Base-by-base conservation (phyloP, 306 rosid species). In the Rubus idaeus region DNA sequence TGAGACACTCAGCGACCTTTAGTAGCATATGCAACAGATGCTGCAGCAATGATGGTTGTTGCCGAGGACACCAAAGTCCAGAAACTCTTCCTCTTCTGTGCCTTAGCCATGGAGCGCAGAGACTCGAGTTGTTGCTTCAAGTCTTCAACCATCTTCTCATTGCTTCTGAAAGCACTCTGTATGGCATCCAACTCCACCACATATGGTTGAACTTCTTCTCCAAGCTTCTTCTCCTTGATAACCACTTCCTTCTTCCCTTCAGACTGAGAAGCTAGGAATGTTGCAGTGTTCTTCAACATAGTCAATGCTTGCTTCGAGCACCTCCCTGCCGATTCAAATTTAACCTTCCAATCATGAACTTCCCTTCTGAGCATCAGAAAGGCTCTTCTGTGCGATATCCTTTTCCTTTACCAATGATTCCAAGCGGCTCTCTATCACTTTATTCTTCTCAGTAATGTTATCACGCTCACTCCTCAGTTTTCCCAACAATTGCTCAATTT, bases 21-120 rank as follows among this genome's bases (percentile, higher is more conserved):
- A 30, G 96, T 85, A 75, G 79, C 88, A 81, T 90, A 88, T 4
- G 94, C 88, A 77, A 89, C 80, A 5, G 93, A 76, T 0, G 82
- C 96, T 30, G 94, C 97, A 44, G 88, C 96, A 46, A 92, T 37
- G 57, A 89, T 49, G 44, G 97, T 83, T 46, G 93, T 81, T 21
- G 91, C 97, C 50, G 97, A 87, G 10, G 94, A 86, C 70, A 92
- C 68, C 61, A 80, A 44, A 50, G 94, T 80, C 93, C 88, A 92
- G 11, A 95, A 81, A 61, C 79, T 83, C 82, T 84, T 89, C 82
- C 75, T 86, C 88, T 79, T 88, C 12, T 81, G 86, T 12, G 88
- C 89, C 78, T 87, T 83, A 0, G 70, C 79, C 63, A 72, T 76
- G 14, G 88, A 76, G 20, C 65, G 84, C 68, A 84, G 30, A 0